These are phyloP conservation scores for Rutstroemia sp. DNA, from an alignment of 2,329 filamentous ascomycete genomes.

Conservation along the genomic window DNA sequence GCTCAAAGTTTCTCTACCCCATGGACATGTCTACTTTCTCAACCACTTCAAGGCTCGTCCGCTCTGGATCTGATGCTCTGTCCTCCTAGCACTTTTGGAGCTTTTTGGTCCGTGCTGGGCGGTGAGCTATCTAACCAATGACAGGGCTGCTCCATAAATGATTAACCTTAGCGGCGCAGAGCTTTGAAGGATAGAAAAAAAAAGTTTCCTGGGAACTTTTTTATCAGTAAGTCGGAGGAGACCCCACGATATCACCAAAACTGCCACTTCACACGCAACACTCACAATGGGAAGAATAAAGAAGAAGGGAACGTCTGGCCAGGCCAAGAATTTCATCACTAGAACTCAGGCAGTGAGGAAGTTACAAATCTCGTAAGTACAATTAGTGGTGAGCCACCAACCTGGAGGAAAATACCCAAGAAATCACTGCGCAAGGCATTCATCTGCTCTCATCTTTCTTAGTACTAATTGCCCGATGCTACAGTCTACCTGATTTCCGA, in stretches of 20 bases:
- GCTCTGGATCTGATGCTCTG: not conserved
- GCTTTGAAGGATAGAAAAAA: conserved; percentile 6
- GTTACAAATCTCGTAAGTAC: conserved; percentile 60
- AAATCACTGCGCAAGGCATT: not conserved
- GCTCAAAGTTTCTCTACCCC: conserved; percentile 6
- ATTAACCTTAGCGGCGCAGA: conserved; percentile 1
- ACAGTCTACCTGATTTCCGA: conserved; percentile 89
- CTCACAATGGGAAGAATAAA: conserved; percentile 66
- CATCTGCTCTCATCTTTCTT: not conserved
- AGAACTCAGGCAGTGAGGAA: conserved; percentile 95
- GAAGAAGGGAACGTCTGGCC: conserved; percentile 82
- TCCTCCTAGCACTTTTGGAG: not conserved
- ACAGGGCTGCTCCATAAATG: not conserved
- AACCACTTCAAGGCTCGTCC: conserved; percentile 1
- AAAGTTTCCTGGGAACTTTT: conserved; percentile 8
- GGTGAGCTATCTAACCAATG: conserved; percentile 12
- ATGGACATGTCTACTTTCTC: not conserved
- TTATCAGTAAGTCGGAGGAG: conserved; percentile 9
- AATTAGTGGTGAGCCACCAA: not conserved
- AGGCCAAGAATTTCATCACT: conserved; percentile 97
- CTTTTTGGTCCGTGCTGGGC: conserved; percentile 1
- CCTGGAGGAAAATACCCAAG: not conserved
- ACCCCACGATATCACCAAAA: not conserved
- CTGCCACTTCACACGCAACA: conserved; percentile 12
- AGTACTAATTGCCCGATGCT: not conserved